Evolutionary conservation across 257 asterid genomes (phyloP).

Genomic region (Prunella vulgaris): DNA sequence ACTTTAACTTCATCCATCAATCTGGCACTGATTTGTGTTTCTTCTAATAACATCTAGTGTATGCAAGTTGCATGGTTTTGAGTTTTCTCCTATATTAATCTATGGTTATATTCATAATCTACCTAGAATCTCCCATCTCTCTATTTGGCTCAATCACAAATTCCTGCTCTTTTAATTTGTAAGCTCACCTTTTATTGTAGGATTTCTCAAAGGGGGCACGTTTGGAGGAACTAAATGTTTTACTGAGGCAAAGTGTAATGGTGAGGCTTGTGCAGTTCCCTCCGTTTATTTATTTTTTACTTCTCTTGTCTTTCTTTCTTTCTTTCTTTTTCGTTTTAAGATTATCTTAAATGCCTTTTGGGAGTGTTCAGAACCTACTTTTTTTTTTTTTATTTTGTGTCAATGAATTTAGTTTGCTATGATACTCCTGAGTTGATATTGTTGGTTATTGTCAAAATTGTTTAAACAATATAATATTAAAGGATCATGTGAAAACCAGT

Average conservation of each 20-base stretch:
- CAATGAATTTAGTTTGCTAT: background rate
- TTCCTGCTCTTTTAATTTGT: constrained; percentile 7
- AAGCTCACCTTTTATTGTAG: constrained; percentile 38
- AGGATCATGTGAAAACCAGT: background rate
- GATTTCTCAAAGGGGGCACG: constrained; percentile 93
- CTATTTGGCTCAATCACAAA: background rate
- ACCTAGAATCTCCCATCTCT: background rate
- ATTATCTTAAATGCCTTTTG: constrained; percentile 3
- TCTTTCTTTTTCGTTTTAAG: background rate
- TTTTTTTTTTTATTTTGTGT: background rate
- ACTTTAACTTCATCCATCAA: background rate
- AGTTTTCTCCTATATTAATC: constrained; percentile 13
- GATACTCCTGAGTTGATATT: constrained; percentile 5
- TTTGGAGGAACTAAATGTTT: constrained; percentile 78
- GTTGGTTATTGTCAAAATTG: constrained; percentile 6
- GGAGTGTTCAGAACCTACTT: constrained; percentile 1
- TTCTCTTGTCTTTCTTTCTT: background rate
- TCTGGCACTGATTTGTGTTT: background rate
- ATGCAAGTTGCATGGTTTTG: constrained; percentile 6
- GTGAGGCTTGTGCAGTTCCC: constrained; percentile 34
- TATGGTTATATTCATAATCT: background rate
- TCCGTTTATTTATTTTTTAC: background rate
- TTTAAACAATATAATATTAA: background rate
- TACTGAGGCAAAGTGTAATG: constrained; percentile 90
- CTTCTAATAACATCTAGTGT: constrained; percentile 17